Evolutionary conservation across 169 alveolate species (phyloP), one percentile per base, ranked within the genome.

Genomic region (Cryptosporidium canis): DNA sequence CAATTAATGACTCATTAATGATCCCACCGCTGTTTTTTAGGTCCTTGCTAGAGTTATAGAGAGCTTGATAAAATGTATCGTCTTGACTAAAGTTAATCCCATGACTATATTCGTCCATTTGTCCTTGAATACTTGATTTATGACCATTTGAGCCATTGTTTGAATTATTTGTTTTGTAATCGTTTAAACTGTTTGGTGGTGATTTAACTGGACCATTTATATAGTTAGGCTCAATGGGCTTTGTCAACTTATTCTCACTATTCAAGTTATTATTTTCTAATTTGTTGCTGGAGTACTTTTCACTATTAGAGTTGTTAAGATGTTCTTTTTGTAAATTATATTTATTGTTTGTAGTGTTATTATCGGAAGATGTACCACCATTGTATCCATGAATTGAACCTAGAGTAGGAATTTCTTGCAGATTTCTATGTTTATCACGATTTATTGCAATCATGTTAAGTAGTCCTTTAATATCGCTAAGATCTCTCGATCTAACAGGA

Each of bases 1-100:
- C 87, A 29, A 77, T 27, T 37, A 61, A 61, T 55, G 87, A 55
- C 61, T 77, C 87, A 44, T 58, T 77, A n/a, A 77, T 58, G 8
- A 77, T 61, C 33, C 87, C 87, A 5, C 84, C 84, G 29, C 39
- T 55, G 24, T 77, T 61, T 39, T 37, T 77, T 18, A 77, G 33
- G 18, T 44, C 72, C 18, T 21, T 58, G 24, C 77, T 77, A 21
- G 87, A 77, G 37, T 77, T 64, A 24, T 77, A 77, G 5, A 77
- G 66, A 7, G 87, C 87, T 33, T 77, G 71, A 41, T 77, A 77
- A 77, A 77, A 77, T 58, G 71, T 77, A 27, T 77, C 87, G 27
- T 6, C n/a, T n/a, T 61, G 68, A 51, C 33, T 33, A 51, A 51
- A 14, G 27, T 61, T 61, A 8, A 8, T 2, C 31, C 48, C 41